Base-by-base conservation (phyloP, 1,284 basidiomycete species). In the Schizophyllum amplum region DNA sequence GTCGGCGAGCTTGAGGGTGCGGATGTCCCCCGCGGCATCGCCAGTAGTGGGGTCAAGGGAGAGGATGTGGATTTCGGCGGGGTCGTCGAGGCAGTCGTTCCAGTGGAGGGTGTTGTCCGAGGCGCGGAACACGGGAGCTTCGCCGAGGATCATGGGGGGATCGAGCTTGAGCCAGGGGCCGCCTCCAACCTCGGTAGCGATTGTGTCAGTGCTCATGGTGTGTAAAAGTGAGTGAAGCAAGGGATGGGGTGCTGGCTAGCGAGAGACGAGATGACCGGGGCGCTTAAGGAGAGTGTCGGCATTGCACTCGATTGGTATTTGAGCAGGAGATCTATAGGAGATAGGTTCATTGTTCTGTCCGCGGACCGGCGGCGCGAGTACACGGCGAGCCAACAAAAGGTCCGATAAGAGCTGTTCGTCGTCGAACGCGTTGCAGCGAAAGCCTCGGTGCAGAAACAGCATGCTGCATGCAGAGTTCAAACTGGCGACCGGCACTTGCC, bases 101-200 rank as follows among this genome's bases (percentile, higher is more conserved):
- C 51, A 52, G 24, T 52, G 51, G 25, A 52, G 51, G 5, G 51
- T 52, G 25, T 24, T 25, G 51, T 52, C 51, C n/a, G 51, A 52
- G 23, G 51, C n/a, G 4, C 51, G 51, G 24, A 25, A 52, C 2
- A 52, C 13, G 51, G 51, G 51, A 15, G 51, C 25, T 23, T 27
- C 51, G 20, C 51, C 51, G n/a, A 24, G 51, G 20, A 52, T 24
- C 51, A 52, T 24, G 13, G 51, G 51, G 17, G 24, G 22, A 20
- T 52, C 51, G 24, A 52, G 51, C 25, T 52, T 52, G n/a, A 25
- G 27, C 51, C 51, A 52, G 1, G 51, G 51, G 17, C 51, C 24
- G 1, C 51, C 51, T n/a, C 51, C 51, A 4, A 25, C 23, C 20
- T 25, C 27, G 23, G n/a, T 27, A 6, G 3, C 51, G 51, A 27